These are phyloP conservation scores for Grosmannia clavigera DNA, from an alignment of 2,329 filamentous ascomycete genomes.

Conservation along the genomic window DNA sequence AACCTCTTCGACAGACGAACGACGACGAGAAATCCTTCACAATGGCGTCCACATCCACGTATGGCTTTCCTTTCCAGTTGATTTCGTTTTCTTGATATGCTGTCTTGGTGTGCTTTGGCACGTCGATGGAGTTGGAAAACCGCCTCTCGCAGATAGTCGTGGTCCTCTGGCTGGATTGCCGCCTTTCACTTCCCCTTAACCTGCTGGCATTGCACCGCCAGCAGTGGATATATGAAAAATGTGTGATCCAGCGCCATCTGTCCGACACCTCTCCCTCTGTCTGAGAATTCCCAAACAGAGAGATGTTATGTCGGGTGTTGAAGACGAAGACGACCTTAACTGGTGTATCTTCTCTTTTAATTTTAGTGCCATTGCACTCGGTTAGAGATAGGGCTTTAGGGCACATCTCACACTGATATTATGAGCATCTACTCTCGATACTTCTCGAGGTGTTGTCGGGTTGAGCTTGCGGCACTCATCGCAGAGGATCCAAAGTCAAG, in stretches of 20 bases:
- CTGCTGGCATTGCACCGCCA: neutral
- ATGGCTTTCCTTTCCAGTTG: slow-evolving; percentile 5
- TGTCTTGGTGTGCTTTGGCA: neutral
- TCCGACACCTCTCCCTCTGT: slow-evolving; percentile 51
- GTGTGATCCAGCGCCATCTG: slow-evolving; percentile 64
- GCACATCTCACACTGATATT: neutral
- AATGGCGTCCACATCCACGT: slow-evolving; percentile 13
- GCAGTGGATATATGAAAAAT: neutral
- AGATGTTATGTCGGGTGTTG: slow-evolving; percentile 62
- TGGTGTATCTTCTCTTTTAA: slow-evolving; percentile 56
- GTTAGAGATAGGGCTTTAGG: slow-evolving; percentile 16
- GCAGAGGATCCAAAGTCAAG: neutral
- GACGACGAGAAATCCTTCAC: neutral
- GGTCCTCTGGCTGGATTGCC: slow-evolving; percentile 65
- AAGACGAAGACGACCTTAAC: slow-evolving; percentile 47
- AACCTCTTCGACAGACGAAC: neutral
- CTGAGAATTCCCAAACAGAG: slow-evolving; percentile 38
- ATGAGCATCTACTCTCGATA: slow-evolving; percentile 31
- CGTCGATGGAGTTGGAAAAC: neutral
- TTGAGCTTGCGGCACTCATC: slow-evolving; percentile 35
- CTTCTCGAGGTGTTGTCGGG: slow-evolving; percentile 60
- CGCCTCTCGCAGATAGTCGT: slow-evolving; percentile 56
- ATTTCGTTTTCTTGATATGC: neutral
- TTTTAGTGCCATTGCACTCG: slow-evolving; percentile 46
- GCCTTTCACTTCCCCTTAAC: slow-evolving; percentile 14